Evolutionary conservation across 2,329 filamentous ascomycete genomes (phyloP), one percentile per base, ranked within the genome.

Genomic region (Aspergillus novoparasiticus): DNA sequence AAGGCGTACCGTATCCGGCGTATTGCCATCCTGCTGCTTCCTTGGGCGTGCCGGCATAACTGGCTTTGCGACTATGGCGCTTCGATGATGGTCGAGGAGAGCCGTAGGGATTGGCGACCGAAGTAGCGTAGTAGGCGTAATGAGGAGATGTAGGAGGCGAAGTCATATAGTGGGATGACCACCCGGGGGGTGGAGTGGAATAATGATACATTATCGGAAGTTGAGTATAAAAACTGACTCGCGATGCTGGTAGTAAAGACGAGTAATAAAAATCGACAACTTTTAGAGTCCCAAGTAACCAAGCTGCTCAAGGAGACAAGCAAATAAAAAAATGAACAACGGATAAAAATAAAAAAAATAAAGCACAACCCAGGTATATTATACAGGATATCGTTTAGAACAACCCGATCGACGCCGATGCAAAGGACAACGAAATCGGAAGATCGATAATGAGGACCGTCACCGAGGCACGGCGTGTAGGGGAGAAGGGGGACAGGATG

Each of bases 61-160:
- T 89, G 66, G 85, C 82, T 69, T 86, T 84, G 72, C 86, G 84
- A 36, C 80, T 75, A 75, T 89, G 86, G 66, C 79, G 79, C 73
- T 84, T 84, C 54, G 83, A 66, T 6, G 75, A 64, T 34, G 73
- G 70, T 34, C 76, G 76, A 8, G 78, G 83, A 46, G 85, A 83
- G 58, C 79, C 71, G 50, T 79, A 80, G 66, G 83, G 78, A 63
- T 78, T 78, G 66, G 80, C 81, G 71, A 84, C 83, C 66, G 84
- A 83, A 10, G 85, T 84, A 74, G 84, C 83, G 79, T 87, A 87
- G 68, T 80, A 79, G 61, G 75, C 69, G 72, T 81, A 81, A 64
- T 78, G 81, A 23, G 85, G 84, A 60, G 84, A 85, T 60, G 84
- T 80, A 26, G 82, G 81, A 58, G 82, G 79, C 43, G 78, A 77